phyloP scores from a whole-genome alignment of 192 early-diverging fungal species.

The Helicostylum pulchrum region DNA sequence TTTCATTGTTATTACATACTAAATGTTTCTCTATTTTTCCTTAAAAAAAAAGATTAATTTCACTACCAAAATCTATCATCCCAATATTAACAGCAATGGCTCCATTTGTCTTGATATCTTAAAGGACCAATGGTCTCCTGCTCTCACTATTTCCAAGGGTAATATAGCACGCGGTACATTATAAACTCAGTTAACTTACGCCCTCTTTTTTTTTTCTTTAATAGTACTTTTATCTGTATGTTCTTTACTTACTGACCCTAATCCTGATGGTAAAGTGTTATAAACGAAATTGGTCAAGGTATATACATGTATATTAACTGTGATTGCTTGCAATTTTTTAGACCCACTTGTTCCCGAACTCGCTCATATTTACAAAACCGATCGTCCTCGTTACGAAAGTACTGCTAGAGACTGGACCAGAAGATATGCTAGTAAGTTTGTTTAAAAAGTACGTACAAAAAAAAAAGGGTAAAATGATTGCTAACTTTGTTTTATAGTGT shows the following conservation, averaged over 20 bases:
- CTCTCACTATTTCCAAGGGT: slow-evolving; percentile 97
- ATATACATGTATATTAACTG: not conserved
- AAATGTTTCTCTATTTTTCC: slow-evolving; percentile 1
- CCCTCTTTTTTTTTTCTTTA: slow-evolving; percentile 8
- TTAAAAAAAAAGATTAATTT: slow-evolving; percentile 75
- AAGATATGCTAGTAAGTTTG: slow-evolving; percentile 67
- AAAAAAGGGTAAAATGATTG: not conserved
- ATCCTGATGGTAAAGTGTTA: slow-evolving; percentile 61
- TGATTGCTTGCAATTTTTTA: slow-evolving; percentile 24
- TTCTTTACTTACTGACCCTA: slow-evolving; percentile 96
- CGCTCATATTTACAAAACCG: slow-evolving; percentile 97
- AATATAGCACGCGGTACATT: slow-evolving; percentile 6
- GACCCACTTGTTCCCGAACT: slow-evolving; percentile 98
- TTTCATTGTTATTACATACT: not conserved
- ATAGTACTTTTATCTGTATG: slow-evolving; percentile 92
- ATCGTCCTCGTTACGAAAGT: slow-evolving; percentile 78
- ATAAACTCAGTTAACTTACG: slow-evolving; percentile 6
- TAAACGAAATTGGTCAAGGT: no score
- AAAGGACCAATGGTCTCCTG: slow-evolving; percentile 98
- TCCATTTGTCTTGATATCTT: slow-evolving; percentile 98
- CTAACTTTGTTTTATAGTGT: no score
- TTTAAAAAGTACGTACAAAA: not conserved
- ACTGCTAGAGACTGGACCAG: slow-evolving; percentile 94
- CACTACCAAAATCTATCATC: slow-evolving; percentile 96
- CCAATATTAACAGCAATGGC: slow-evolving; percentile 98